Evolutionary conservation across 2,329 filamentous ascomycete species (phyloP).

Genomic region (Ophiostoma himal-ulmi): DNA sequence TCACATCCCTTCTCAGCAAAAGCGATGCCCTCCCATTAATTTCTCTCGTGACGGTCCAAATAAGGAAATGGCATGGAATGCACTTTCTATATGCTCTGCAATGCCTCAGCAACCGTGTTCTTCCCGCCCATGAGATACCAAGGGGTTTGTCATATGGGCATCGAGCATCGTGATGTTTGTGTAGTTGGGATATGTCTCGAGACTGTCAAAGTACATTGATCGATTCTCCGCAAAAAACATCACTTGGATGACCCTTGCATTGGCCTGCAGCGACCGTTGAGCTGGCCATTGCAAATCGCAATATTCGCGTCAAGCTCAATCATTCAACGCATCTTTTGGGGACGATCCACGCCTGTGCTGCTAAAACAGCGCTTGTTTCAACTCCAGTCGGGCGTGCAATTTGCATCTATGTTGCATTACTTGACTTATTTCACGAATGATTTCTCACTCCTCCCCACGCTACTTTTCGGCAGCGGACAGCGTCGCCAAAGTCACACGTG

Average conservation of each 20-base stretch:
- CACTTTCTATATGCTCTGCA: background rate
- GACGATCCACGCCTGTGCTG: no score
- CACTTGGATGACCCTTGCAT: background rate
- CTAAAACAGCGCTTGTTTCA: no score
- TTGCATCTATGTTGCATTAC: no score
- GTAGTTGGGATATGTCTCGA: background rate
- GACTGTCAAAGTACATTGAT: background rate
- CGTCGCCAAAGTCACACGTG: background rate
- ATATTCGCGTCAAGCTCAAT: background rate
- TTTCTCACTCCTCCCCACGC: background rate
- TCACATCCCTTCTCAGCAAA: background rate
- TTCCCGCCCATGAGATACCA: background rate
- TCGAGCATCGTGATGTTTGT: background rate
- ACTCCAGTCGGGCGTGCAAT: no score
- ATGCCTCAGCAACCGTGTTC: background rate
- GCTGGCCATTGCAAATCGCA: background rate
- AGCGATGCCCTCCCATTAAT: background rate
- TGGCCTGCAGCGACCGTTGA: background rate
- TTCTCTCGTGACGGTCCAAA: background rate
- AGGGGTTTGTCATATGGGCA: background rate
- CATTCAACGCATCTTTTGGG: no score
- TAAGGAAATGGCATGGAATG: background rate
- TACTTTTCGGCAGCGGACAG: background rate
- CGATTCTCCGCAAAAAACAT: background rate
- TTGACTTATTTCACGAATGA: no score